A percentile compares a stretch with the other conserved stretches of the same genome.
phyloP scores from a whole-genome alignment of 177 flowering plant genomes.

The Vitis hybrid region DNA sequence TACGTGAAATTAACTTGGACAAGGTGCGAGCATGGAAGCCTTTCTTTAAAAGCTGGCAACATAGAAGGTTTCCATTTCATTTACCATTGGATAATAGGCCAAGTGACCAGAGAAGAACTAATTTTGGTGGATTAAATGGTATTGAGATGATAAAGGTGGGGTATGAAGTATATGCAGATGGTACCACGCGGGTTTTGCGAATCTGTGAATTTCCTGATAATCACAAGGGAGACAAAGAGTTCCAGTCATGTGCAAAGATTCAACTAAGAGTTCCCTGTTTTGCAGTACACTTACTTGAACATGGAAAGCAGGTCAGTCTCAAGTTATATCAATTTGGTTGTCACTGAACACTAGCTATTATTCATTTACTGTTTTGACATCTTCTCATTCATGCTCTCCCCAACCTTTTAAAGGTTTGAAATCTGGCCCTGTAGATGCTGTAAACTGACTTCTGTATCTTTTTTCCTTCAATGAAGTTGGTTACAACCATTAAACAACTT shows the following conservation, averaged over 20 bases:
- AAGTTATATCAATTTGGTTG: not conserved
- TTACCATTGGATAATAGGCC: slow-evolving; percentile 37
- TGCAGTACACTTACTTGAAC: slow-evolving; percentile 62
- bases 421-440: too few relatives aligned
- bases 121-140: slow-evolving; percentile 26
- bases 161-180: slow-evolving; percentile 87
- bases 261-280: slow-evolving; percentile 56
- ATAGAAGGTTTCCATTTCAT: slow-evolving; percentile 43
- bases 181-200: slow-evolving; percentile 74
- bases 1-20: slow-evolving; percentile 83
- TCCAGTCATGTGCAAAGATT: slow-evolving; percentile 46
- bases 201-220: slow-evolving; percentile 58
- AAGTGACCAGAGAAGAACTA: slow-evolving; percentile 26
- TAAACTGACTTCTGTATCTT: too few relatives aligned
- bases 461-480: too few relatives aligned
- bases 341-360: not conserved
- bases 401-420: not conserved
- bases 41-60: slow-evolving; percentile 53
- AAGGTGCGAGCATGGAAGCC: slow-evolving; percentile 85
- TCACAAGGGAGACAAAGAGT: slow-evolving; percentile 28
- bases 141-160: slow-evolving; percentile 56
- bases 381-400: not conserved
- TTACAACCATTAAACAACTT: too few relatives aligned
- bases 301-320: slow-evolving; percentile 51
- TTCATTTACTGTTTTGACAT: not conserved